These are phyloP conservation scores for Beauveria asiatica DNA, from an alignment of 2,329 filamentous ascomycete genomes.

Conservation along the genomic window DNA sequence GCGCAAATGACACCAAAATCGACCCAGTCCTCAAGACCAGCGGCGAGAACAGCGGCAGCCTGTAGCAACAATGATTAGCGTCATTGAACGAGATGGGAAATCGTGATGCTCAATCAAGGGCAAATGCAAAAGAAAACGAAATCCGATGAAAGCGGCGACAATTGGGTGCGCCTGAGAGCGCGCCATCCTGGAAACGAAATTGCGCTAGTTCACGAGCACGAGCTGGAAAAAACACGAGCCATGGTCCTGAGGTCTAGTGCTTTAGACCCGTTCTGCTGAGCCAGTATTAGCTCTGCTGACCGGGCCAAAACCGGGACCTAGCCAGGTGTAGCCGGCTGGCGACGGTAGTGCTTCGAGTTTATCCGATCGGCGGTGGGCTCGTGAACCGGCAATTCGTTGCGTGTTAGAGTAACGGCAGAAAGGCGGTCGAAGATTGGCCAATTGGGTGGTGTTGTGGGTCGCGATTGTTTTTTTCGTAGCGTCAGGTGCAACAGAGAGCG, in stretches of 20 bases:
- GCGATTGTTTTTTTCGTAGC: not conserved
- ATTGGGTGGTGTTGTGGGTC: constrained; percentile 1
- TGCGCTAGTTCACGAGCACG: not conserved
- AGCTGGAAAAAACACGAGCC: not conserved
- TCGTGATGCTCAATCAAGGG: not conserved
- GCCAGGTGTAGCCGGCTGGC: not conserved
- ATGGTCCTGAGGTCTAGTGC: not conserved
- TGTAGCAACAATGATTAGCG: constrained; percentile 26
- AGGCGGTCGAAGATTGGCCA: constrained; percentile 5
- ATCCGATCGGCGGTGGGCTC: constrained; percentile 8
- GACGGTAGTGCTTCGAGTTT: constrained; percentile 4
- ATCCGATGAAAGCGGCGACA: not conserved
- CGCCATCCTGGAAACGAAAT: constrained; percentile 4
- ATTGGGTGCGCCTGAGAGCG: not conserved
- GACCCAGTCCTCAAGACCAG: constrained; percentile 80
- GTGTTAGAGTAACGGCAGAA: not conserved
- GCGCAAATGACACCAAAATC: constrained; percentile 88
- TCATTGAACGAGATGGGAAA: not conserved
- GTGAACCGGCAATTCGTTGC: not conserved
- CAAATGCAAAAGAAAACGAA: constrained; percentile 4
- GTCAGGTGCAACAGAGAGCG: not conserved
- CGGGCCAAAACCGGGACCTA: not conserved
- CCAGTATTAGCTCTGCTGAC: not conserved
- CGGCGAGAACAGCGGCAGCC: constrained; percentile 71
- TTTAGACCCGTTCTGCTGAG: not conserved